phyloP scores from a whole-genome alignment of 1,284 basidiomycete genomes.

The Ceratobasidium sp. region DNA sequence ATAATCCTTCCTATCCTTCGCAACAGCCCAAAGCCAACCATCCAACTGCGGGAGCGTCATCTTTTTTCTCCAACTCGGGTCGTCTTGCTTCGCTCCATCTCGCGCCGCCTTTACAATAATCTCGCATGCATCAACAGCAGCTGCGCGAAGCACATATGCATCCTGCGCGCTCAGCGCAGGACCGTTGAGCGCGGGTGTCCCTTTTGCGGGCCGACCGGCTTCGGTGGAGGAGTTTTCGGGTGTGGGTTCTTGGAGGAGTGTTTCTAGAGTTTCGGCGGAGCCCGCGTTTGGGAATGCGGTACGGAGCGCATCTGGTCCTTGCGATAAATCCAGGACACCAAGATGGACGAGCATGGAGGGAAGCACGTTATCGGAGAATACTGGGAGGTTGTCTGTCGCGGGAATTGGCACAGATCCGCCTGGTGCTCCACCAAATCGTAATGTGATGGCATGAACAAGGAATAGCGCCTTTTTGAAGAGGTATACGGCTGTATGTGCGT shows the following conservation, averaged over 20 bases:
- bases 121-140: slow-evolving; percentile 82
- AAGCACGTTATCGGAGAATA: slow-evolving; percentile 89
- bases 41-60: slow-evolving; percentile 74
- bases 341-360: slow-evolving; percentile 85
- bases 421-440: slow-evolving; percentile 70
- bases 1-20: slow-evolving; percentile 80
- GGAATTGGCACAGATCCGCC: slow-evolving; percentile 67
- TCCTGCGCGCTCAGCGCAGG: slow-evolving; percentile 72
- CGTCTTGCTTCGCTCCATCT: slow-evolving; percentile 55
- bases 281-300: slow-evolving; percentile 27
- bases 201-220: slow-evolving; percentile 20
- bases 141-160: slow-evolving; percentile 82
- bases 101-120: slow-evolving; percentile 70
- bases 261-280: slow-evolving; percentile 28
- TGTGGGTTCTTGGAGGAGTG: slow-evolving; percentile 36
- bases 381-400: slow-evolving; percentile 70
- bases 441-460: slow-evolving; percentile 76
- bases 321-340: slow-evolving; percentile 73
- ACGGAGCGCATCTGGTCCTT: slow-evolving; percentile 1
- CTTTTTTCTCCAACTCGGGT: slow-evolving; percentile 66
- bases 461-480: slow-evolving; percentile 92
- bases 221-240: slow-evolving; percentile 29
- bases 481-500: slow-evolving; percentile 72
- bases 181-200: slow-evolving; percentile 63
- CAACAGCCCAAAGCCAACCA: slow-evolving; percentile 81